phyloP scores from a whole-genome alignment of 805 yeast genomes.

The Yarrowia keelungensis region DNA sequence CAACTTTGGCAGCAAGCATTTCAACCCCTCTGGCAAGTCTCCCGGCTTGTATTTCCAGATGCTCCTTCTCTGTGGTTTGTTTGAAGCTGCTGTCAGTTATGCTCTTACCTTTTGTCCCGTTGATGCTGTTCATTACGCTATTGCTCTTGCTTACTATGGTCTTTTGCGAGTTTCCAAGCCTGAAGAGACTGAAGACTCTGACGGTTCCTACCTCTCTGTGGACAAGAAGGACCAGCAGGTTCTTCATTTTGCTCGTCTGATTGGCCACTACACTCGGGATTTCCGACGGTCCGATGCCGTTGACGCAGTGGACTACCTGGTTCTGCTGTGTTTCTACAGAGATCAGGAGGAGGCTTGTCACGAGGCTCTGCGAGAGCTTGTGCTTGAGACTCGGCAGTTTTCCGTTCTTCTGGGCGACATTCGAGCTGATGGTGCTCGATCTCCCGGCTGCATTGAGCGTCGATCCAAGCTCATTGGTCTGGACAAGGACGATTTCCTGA shows the following conservation, averaged over 20 bases:
- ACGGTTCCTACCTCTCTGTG: constrained; percentile 49
- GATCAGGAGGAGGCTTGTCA: constrained; percentile 61
- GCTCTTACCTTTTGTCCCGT: constrained; percentile 69
- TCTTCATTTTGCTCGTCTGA: constrained; percentile 62
- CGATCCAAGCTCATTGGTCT: constrained; percentile 71
- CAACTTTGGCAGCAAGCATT: constrained; percentile 74
- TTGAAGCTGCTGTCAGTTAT: constrained; percentile 78
- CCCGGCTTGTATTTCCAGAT: constrained; percentile 78
- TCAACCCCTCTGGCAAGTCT: constrained; percentile 64
- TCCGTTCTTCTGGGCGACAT: constrained; percentile 83
- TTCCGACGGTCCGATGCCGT: constrained; percentile 87
- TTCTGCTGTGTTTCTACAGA: constrained; percentile 68
- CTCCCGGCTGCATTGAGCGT: constrained; percentile 83
- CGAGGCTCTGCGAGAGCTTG: constrained; percentile 81
- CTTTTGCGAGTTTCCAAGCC: constrained; percentile 60
- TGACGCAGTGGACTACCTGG: constrained; percentile 88
- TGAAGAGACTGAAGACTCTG: constrained; percentile 46
- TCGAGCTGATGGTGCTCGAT: constrained; percentile 73
- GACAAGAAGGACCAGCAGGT: constrained; percentile 50
- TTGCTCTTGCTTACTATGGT: constrained; percentile 77
- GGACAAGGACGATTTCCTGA: constrained; percentile 66
- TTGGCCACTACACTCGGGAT: constrained; percentile 81
- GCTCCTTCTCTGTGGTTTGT: constrained; percentile 75
- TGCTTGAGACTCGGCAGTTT: constrained; percentile 86
- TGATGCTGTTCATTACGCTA: constrained; percentile 89